These are phyloP conservation scores for Plantago coronopus DNA, from an alignment of 305 asterid genomes.

Conservation along the genomic window DNA sequence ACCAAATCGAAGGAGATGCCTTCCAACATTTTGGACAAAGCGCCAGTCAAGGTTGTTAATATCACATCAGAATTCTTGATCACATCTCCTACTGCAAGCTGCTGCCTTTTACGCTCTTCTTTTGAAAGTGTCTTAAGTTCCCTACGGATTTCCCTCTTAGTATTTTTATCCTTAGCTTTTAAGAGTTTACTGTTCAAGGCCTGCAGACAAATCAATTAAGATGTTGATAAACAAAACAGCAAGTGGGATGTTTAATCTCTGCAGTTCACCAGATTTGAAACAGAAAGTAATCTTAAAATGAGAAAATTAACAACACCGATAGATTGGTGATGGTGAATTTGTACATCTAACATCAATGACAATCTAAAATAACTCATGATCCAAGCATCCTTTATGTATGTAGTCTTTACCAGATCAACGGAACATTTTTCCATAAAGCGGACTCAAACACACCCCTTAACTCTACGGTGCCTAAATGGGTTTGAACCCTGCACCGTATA, in stretches of 20 bases:
- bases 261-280: not conserved
- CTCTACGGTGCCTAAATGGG: too few relatives aligned
- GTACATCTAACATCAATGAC: not conserved
- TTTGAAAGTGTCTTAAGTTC: constrained; percentile 83
- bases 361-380: not conserved
- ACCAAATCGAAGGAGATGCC: constrained; percentile 76
- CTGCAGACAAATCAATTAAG: constrained; percentile 37
- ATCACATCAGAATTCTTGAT: constrained; percentile 79
- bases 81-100: constrained; percentile 95
- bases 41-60: constrained; percentile 90
- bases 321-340: constrained; percentile 1
- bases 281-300: not conserved
- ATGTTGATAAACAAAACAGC: not conserved
- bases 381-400: too few relatives aligned
- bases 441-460: too few relatives aligned
- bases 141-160: constrained; percentile 79
- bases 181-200: constrained; percentile 78
- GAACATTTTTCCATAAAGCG: too few relatives aligned
- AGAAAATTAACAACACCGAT: not conserved
- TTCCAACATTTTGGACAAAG: constrained; percentile 68
- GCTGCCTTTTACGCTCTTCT: constrained; percentile 97
- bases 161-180: constrained; percentile 82
- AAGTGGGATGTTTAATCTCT: too few relatives aligned
- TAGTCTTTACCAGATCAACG: not conserved
- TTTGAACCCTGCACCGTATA: too few relatives aligned